Evolutionary conservation across 2,329 filamentous ascomycete genomes (phyloP).

Genomic region (Aurifilum marmelostoma): DNA sequence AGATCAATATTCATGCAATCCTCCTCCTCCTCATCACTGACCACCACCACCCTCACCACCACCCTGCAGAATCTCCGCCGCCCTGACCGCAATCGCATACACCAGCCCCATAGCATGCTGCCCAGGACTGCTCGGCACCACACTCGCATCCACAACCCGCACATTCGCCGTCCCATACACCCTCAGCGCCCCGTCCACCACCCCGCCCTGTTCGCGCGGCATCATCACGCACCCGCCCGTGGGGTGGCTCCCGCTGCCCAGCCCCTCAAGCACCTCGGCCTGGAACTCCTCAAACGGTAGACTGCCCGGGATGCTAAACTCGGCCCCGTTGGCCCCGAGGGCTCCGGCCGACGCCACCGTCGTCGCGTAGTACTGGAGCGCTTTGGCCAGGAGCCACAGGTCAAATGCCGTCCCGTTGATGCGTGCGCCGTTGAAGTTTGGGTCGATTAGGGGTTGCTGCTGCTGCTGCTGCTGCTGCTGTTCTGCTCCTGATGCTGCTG

Average conservation of each 20-base stretch:
- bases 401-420: constrained; percentile 12
- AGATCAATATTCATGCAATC: too few relatives aligned
- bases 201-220: constrained; percentile 20
- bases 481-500: not conserved
- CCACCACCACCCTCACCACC: not conserved
- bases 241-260: constrained; percentile 10
- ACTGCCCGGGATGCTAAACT: not conserved
- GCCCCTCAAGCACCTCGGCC: not conserved
- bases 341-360: not conserved
- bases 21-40: not conserved
- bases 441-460: not conserved
- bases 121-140: constrained; percentile 3
- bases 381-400: constrained; percentile 10
- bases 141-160: constrained; percentile 21
- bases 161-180: constrained; percentile 26
- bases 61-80: not conserved
- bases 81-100: constrained; percentile 7
- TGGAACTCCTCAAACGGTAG: not conserved
- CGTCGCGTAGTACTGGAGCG: constrained; percentile 11
- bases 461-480: not conserved
- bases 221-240: constrained; percentile 22
- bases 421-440: constrained; percentile 7
- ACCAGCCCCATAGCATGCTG: constrained; percentile 8
- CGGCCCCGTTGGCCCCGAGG: constrained; percentile 1
- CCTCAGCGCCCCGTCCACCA: constrained; percentile 21